These are phyloP conservation scores for Aspergillus sp. DNA, from an alignment of 2,329 filamentous ascomycete species.

Conservation along the genomic window DNA sequence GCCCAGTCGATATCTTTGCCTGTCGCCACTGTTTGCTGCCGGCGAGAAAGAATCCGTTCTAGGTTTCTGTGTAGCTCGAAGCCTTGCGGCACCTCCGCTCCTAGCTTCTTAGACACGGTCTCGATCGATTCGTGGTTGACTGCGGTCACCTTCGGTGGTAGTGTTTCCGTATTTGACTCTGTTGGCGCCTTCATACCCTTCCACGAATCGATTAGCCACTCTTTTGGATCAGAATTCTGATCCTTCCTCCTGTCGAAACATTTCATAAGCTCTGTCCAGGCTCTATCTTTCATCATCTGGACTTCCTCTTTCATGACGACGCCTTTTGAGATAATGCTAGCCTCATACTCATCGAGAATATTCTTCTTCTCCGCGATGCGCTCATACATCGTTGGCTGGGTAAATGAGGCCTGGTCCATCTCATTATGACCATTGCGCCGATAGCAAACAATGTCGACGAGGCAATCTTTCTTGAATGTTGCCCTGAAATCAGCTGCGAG, in stretches of 20 bases:
- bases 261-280: conserved; percentile 98
- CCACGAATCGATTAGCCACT: conserved; percentile 98
- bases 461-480: conserved; percentile 97
- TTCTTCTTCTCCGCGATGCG: conserved; percentile 81
- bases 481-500: conserved; percentile 96
- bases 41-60: conserved; percentile 87
- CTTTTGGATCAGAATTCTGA: conserved; percentile 92
- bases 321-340: conserved; percentile 86
- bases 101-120: conserved; percentile 72
- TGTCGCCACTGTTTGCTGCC: conserved; percentile 88
- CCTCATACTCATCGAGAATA: conserved; percentile 86
- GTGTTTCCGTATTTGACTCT: conserved; percentile 88
- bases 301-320: conserved; percentile 97
- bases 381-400: conserved; percentile 99
- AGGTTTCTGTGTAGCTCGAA: conserved; percentile 93
- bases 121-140: too few relatives aligned
- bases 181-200: conserved; percentile 99
- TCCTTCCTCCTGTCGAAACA: conserved; percentile 97
- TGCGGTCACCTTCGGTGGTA: conserved; percentile 72
- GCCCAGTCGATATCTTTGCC: conserved; percentile 97
- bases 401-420: conserved; percentile 98
- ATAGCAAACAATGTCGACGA: conserved; percentile 98
- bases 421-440: conserved; percentile 99
- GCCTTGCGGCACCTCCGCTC: conserved; percentile 71
- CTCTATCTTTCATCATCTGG: conserved; percentile 99